Evolutionary conservation across 106 monocot species (phyloP), one percentile per base, ranked within the genome.

Genomic region (Cymbidium sinense): DNA sequence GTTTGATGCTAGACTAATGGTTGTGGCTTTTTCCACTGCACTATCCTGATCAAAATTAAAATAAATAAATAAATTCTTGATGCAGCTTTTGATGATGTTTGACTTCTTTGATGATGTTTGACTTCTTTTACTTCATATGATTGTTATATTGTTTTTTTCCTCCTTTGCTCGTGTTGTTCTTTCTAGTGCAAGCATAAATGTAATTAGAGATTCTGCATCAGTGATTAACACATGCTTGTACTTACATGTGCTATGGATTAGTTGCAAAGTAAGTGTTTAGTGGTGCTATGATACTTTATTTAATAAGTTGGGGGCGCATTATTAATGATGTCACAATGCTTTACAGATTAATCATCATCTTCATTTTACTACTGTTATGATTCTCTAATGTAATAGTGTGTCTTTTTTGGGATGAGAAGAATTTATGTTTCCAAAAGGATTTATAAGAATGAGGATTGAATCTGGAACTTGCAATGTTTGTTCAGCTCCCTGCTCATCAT

Each of bases 391-490:
- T 62, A 25, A n/a, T 23, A 8, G 25, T 7, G 61, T 62, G 23
- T 28, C 27, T 62, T 23, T 27, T 1, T 1, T 12, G 17, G 61
- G 61, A 62, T 62, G 61, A 69, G 69, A 69, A 69, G 69, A 69
- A 69, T 31, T 33, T 31, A 31, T 33, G 69, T 33, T 34, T 11
- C 31, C 69, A 34, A 34, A 31, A 69, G 61, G 27, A 23, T 27
- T 25, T 23, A 62, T 9, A 25, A 69, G 31, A 72, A 80, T 79
- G 44, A 82, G 78, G 25, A 62, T 21, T 31, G 86, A 88, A 82
- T 88, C 96, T 81, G 96, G 96, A 50, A 88, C 91, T 43, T 96
- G 96, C 44, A 93, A 93, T 78, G 87, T 96, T 25, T 96, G 96
- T 55, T 84, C 85, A 76, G 86, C 93, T 77, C 96, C 96, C 75